These are phyloP conservation scores for Aurifilum marmelostoma DNA, from an alignment of 2,329 filamentous ascomycete genomes.

Conservation along the genomic window DNA sequence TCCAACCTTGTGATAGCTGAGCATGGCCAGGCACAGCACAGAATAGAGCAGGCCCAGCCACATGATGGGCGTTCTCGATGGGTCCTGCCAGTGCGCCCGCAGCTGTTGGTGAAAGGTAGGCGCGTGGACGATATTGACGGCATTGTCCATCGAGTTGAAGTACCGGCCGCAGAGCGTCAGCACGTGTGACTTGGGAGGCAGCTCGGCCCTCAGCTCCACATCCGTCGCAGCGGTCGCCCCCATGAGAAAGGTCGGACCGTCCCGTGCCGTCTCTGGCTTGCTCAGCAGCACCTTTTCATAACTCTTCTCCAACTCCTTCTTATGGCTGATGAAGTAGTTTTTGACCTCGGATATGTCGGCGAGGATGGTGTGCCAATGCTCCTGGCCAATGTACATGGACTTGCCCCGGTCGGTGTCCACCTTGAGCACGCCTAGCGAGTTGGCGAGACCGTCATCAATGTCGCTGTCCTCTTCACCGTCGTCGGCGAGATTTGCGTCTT, in stretches of 20 bases:
- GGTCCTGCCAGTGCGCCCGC: slow-evolving; percentile 68
- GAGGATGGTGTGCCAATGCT: slow-evolving; percentile 81
- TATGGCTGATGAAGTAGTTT: slow-evolving; percentile 83
- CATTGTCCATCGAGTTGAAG: slow-evolving; percentile 78
- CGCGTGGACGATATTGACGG: slow-evolving; percentile 76
- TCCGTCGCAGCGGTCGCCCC: slow-evolving; percentile 73
- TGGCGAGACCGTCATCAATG: slow-evolving; percentile 68
- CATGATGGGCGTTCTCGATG: slow-evolving; percentile 72
- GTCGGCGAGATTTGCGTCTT: slow-evolving; percentile 55
- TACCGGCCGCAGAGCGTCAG: slow-evolving; percentile 85
- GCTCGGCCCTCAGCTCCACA: slow-evolving; percentile 74
- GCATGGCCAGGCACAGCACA: slow-evolving; percentile 75
- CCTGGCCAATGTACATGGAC: slow-evolving; percentile 79
- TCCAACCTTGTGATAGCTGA: slow-evolving; percentile 78
- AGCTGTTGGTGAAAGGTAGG: slow-evolving; percentile 83
- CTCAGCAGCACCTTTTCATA: slow-evolving; percentile 74
- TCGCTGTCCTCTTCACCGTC: slow-evolving; percentile 67
- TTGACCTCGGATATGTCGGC: slow-evolving; percentile 90
- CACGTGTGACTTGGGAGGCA: slow-evolving; percentile 82
- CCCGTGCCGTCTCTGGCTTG: slow-evolving; percentile 61
- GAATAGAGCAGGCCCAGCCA: slow-evolving; percentile 80
- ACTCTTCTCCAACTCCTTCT: slow-evolving; percentile 85
- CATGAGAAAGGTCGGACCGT: slow-evolving; percentile 78
- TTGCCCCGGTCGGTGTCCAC: slow-evolving; percentile 78
- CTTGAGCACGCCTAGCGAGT: slow-evolving; percentile 80